These are phyloP conservation scores for Mycena olivaceomarginata DNA, from an alignment of 768 basidiomycete species.

Conservation along the genomic window DNA sequence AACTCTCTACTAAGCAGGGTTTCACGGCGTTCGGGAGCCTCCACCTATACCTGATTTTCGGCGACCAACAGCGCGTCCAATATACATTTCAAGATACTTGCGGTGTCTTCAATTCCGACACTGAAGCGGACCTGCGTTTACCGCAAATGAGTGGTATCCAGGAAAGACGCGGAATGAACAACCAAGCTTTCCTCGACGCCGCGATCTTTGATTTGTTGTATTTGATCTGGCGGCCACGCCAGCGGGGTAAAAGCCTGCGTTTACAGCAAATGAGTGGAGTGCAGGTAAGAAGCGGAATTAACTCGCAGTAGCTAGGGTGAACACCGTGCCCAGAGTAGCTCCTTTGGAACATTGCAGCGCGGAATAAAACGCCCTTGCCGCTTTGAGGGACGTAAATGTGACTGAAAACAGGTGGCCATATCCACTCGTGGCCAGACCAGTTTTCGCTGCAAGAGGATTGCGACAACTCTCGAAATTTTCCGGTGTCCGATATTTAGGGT, in stretches of 20 bases:
- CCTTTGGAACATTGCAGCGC: conserved; percentile 69
- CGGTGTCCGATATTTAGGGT: conserved; percentile 61
- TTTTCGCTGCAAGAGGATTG: conserved; percentile 50
- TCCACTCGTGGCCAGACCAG: conserved; percentile 20
- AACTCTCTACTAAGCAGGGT: not conserved
- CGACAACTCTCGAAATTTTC: conserved; percentile 59
- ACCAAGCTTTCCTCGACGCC: conserved; percentile 63
- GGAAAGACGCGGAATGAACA: not conserved
- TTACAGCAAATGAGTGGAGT: too few species aligned
- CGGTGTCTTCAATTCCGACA: conserved; percentile 67
- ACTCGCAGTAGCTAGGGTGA: conserved; percentile 65
- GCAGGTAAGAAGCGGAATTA: too few species aligned
- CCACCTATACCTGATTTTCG: conserved; percentile 44
- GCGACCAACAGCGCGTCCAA: conserved; percentile 61
- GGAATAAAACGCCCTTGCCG: conserved; percentile 65
- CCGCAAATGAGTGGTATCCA: not conserved
- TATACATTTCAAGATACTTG: conserved; percentile 61
- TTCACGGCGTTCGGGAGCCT: not conserved
- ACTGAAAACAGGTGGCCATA: conserved; percentile 66
- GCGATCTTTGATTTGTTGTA: conserved; percentile 68
- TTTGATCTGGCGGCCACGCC: conserved; percentile 66
- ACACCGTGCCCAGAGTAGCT: conserved; percentile 69
- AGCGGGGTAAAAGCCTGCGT: conserved; percentile 65
- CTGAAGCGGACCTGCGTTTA: conserved; percentile 64
- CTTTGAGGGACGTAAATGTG: conserved; percentile 63